These are phyloP conservation scores for Botryotinia globosa DNA, from an alignment of 2,329 filamentous ascomycete species.

Conservation along the genomic window DNA sequence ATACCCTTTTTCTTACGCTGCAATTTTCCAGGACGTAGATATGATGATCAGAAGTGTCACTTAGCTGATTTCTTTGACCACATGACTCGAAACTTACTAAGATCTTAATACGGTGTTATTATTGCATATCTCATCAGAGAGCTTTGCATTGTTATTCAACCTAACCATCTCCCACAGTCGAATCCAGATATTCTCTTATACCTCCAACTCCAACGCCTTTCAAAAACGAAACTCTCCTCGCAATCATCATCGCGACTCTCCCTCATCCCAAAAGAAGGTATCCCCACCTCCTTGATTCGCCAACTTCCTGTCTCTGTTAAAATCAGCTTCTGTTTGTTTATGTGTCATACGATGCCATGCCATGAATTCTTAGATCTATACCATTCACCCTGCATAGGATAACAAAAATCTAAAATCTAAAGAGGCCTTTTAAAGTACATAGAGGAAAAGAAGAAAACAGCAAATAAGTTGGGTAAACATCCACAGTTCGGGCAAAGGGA, in stretches of 20 bases:
- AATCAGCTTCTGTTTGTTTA: not conserved
- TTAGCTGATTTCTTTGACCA: not conserved
- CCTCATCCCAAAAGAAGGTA: constrained; percentile 13
- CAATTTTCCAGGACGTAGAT: not conserved
- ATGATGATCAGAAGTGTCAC: not conserved
- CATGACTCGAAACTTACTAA: not conserved
- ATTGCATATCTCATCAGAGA: not conserved
- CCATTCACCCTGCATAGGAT: not conserved
- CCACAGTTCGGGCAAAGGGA: not conserved
- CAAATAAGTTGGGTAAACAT: not conserved
- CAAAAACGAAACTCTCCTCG: not conserved
- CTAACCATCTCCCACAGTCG: not conserved
- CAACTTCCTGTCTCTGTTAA: not conserved
- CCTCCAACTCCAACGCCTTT: not conserved
- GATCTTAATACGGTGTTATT: not conserved
- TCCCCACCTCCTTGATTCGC: not conserved
- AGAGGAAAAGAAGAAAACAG: not conserved
- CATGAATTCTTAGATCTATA: not conserved
- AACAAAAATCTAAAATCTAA: not conserved
- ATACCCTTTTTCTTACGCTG: not conserved
- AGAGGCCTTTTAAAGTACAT: not conserved
- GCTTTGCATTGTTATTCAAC: not conserved
- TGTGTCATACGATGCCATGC: not conserved
- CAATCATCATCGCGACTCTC: not conserved
- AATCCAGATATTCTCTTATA: no score